Percentiles rank a stretch among this genome's conserved stretches.
These are phyloP conservation scores for Inga oerstediana DNA, from an alignment of 306 rosid genomes.

Conservation along the genomic window DNA sequence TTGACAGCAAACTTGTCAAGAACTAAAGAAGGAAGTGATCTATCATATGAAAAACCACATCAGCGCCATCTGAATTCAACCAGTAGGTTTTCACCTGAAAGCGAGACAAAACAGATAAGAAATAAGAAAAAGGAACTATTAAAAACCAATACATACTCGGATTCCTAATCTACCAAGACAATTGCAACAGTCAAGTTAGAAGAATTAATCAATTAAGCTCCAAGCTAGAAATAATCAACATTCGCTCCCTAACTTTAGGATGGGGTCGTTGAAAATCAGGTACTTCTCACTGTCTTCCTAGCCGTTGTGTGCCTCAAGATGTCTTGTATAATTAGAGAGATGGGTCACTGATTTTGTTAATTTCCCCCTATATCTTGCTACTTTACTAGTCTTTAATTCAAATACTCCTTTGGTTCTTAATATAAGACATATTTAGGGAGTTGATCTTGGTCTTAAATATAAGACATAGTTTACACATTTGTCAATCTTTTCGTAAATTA, in stretches of 20 bases:
- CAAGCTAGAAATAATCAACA: background rate
- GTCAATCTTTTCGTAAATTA: too few relatives aligned
- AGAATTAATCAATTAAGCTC: background rate
- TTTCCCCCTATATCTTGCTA: background rate
- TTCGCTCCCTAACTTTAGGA: background rate
- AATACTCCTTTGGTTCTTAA: background rate
- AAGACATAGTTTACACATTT: too few relatives aligned
- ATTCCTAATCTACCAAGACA: background rate
- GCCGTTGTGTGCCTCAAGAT: background rate
- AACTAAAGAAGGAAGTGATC: conserved; percentile 73
- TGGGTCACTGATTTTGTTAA: background rate
- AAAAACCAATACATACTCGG: background rate
- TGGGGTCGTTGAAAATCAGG: background rate
- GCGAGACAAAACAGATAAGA: conserved; percentile 21
- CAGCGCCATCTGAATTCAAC: conserved; percentile 93
- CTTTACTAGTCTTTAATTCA: background rate
- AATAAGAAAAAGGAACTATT: conserved; percentile 11
- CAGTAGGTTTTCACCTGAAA: conserved; percentile 88
- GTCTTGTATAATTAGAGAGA: background rate
- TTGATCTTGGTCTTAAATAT: too few relatives aligned
- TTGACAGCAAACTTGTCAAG: conserved; percentile 16
- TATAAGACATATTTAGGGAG: too few relatives aligned
- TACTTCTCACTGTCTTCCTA: background rate
- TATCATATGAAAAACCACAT: conserved; percentile 87
- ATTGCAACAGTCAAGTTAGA: background rate